Evolutionary conservation across 2,329 filamentous ascomycete genomes (phyloP).

Genomic region (Teratosphaeria zuluensis): DNA sequence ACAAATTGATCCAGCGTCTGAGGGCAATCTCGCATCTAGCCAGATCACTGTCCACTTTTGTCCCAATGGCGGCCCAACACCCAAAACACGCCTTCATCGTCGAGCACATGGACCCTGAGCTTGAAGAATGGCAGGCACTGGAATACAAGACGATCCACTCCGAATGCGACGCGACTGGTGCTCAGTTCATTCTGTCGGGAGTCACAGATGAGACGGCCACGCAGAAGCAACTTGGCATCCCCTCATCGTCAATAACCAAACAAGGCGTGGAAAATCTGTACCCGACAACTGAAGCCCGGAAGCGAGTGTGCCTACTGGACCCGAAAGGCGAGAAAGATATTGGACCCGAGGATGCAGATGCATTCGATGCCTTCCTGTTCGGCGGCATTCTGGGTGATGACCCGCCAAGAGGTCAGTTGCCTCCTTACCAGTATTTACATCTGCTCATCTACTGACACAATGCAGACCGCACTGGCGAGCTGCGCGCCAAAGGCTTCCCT

Average conservation of each 20-base stretch:
- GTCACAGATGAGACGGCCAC: slow-evolving; percentile 31
- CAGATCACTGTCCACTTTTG: no score
- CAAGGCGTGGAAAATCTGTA: slow-evolving; percentile 74
- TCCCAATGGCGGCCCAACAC: neutral
- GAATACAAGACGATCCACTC: slow-evolving; percentile 83
- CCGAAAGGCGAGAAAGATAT: slow-evolving; percentile 74
- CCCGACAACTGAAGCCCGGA: slow-evolving; percentile 48
- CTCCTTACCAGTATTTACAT: no score
- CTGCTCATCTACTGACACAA: slow-evolving; percentile 1
- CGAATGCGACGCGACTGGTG: slow-evolving; percentile 60
- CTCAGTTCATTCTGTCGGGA: slow-evolving; percentile 34
- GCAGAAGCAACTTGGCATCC: slow-evolving; percentile 7
- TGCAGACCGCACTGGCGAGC: slow-evolving; percentile 84
- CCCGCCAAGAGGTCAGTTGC: slow-evolving; percentile 65
- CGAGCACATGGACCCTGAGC: slow-evolving; percentile 90
- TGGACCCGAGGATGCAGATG: slow-evolving; percentile 68
- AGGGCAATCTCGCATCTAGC: no score
- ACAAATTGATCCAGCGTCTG: no score
- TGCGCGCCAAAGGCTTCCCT: slow-evolving; percentile 85
- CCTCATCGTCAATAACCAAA: slow-evolving; percentile 3
- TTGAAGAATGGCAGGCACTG: slow-evolving; percentile 86
- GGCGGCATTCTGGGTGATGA: slow-evolving; percentile 94
- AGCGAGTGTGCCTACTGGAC: slow-evolving; percentile 78
- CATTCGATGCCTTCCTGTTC: slow-evolving; percentile 87
- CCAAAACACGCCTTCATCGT: slow-evolving; percentile 71